Percentiles rank a stretch among this genome's conserved stretches.
Conservation (phyloP, 106 monocot species). For the Dendrobium huoshanense region DNA sequence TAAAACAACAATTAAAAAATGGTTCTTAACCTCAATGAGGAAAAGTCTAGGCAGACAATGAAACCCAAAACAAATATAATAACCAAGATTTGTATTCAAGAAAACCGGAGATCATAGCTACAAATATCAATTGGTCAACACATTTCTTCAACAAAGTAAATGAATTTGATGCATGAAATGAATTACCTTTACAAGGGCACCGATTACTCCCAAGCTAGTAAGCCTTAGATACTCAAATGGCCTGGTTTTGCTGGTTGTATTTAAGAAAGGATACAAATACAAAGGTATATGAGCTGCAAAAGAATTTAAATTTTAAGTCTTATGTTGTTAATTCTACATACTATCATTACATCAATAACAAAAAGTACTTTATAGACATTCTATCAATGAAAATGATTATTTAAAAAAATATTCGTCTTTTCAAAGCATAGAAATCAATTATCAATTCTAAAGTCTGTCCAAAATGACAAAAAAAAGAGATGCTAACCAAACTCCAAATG, state of each 20-base stretch:
- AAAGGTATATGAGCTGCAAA: slow-evolving; percentile 88
- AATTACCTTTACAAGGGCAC: slow-evolving; percentile 96
- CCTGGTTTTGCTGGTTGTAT: slow-evolving; percentile 88
- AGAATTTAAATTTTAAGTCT: slow-evolving; percentile 3
- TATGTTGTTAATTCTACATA: background rate
- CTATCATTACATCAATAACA: background rate
- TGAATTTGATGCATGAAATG: background rate
- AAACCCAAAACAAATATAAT: background rate
- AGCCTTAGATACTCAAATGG: slow-evolving; percentile 93
- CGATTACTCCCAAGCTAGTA: slow-evolving; percentile 96
- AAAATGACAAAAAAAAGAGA: background rate
- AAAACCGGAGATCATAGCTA: background rate
- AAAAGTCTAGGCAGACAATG: too few species aligned
- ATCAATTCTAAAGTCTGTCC: background rate
- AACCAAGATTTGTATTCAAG: background rate
- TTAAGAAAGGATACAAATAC: slow-evolving; percentile 93
- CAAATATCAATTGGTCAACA: background rate
- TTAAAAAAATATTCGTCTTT: background rate
- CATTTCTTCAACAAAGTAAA: background rate
- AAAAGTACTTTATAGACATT: background rate
- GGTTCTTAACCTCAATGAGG: too few species aligned
- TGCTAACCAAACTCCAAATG: too few species aligned
- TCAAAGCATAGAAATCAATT: background rate
- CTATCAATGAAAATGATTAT: background rate
- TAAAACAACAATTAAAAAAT: too few species aligned